Base-by-base conservation (phyloP, 2,329 filamentous ascomycete genomes). In the Biscogniauxia sp. region DNA sequence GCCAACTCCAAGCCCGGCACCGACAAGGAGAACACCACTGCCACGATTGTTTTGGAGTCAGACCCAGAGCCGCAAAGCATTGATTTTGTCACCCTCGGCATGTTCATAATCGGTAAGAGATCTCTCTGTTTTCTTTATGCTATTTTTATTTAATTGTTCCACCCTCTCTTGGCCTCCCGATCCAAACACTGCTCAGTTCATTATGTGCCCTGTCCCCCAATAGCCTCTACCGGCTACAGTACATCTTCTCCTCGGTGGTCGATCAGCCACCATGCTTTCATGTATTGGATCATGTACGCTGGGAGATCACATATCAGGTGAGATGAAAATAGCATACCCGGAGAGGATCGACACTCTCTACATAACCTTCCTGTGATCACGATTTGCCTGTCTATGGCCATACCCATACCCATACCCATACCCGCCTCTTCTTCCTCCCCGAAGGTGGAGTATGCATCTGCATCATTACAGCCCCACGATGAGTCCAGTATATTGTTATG, bases 81-180 rank as follows among this genome's bases (percentile, higher is more conserved):
- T 56, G 87, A 90, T 65, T 89, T 91, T 74, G 85, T 88, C 61
- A 89, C 87, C 0, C 70, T 91, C 69, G 88, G 88, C 69, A 90
- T 91, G 88, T 88, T 91, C 69, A 91, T 90, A 55, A 86, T 91
- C 63, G 88, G 87, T 89, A 76, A 74, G 82, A 63, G 60, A 32
- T 32, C 55, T 63, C 52, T 53, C 53, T 45, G 11, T 32, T 32
- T 32, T 32, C 28, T 25, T 55, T 51, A 58, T 59, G 51, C 51
- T 52, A 37, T 53, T 55, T 53, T 23, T 52, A 56, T 28, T 54
- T 53, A 17, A 3, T 5, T 23, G 23, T 19, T 19, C 53, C 17
- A 17, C 25, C 4, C n/a, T 23, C 17, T 45, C 25, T 51, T 9
- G 20, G 20, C 7, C n/a, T 37, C 6, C 3, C 11, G 51, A 23